Evolutionary conservation across 2,329 filamentous ascomycete genomes (phyloP), one percentile per base, ranked within the genome.

Genomic region (Penicillium occitanis): DNA sequence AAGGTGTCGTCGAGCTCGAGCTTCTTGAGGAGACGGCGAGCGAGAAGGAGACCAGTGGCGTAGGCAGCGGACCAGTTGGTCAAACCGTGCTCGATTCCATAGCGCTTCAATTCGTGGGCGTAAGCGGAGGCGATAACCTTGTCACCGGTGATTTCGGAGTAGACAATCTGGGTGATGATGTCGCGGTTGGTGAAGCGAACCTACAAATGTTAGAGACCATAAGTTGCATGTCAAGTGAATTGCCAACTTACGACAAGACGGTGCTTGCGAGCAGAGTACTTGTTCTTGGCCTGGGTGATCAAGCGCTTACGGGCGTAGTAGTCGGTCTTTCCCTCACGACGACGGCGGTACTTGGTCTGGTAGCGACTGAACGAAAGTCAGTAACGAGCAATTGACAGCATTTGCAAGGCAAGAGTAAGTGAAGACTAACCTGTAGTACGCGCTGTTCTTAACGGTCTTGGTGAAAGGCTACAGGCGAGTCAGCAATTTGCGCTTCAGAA

Each of bases 271-370:
- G 95, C 91, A 86, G 96, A 96, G 61, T 66, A 66, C 91, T 99
- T 99, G 92, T 99, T 99, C 92, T 98, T 99, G 86, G 95, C 95
- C 89, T 99, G 95, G 87, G 92, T 93, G 88, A 98, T 95, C 84
- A 99, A 88, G 80, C 95, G 91, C 92, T 98, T 98, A 83, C 95
- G 94, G 81, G 95, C 95, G 84, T 97, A 98, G 92, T 99, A 99
- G 83, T 99, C 95, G 86, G 95, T 99, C 91, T 99, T 99, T 82
- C 95, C 95, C 79, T 90, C 81, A 75, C 92, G 89, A 84, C 95
- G 90, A 82, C 95, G 93, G 88, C 93, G 95, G 91, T 97, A 99
- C 91, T 99, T 99, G 82, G 95, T 97, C 88, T 99, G 95, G 89
- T 91, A 99, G 85, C 95, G 93, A 83, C 93, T 97, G 81, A 65